Conservation (phyloP, 257 asterid species). For the Nicotiana undulata region DNA sequence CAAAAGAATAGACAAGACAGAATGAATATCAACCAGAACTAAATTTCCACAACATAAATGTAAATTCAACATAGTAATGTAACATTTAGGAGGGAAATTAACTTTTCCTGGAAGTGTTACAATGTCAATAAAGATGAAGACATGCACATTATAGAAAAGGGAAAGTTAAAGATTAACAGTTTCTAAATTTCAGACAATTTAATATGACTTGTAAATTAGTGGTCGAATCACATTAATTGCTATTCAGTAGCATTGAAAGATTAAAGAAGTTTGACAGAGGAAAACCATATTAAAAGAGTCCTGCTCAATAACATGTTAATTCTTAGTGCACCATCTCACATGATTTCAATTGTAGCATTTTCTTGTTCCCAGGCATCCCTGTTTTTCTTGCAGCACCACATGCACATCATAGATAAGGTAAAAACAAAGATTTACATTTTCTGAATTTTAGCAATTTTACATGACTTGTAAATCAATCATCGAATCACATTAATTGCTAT, state of each 20-base stretch:
- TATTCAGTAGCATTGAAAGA: neutral
- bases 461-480: neutral
- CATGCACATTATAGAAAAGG: neutral
- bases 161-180: neutral
- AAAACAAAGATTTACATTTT: neutral
- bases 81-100: neutral
- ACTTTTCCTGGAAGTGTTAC: neutral
- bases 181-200: neutral
- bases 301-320: neutral
- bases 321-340: neutral
- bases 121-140: neutral
- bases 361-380: neutral
- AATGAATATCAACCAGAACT: constrained; percentile 10
- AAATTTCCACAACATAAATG: neutral
- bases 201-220: neutral
- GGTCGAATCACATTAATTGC: neutral
- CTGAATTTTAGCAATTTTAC: neutral
- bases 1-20: neutral
- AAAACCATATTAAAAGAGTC: neutral
- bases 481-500: neutral
- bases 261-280: neutral
- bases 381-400: neutral
- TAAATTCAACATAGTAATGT: neutral
- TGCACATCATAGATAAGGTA: neutral
- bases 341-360: neutral